Percentiles rank a stretch among this genome's conserved stretches.
These are phyloP conservation scores for Phoma sp. DNA, from an alignment of 2,329 filamentous ascomycete species.

Conservation along the genomic window DNA sequence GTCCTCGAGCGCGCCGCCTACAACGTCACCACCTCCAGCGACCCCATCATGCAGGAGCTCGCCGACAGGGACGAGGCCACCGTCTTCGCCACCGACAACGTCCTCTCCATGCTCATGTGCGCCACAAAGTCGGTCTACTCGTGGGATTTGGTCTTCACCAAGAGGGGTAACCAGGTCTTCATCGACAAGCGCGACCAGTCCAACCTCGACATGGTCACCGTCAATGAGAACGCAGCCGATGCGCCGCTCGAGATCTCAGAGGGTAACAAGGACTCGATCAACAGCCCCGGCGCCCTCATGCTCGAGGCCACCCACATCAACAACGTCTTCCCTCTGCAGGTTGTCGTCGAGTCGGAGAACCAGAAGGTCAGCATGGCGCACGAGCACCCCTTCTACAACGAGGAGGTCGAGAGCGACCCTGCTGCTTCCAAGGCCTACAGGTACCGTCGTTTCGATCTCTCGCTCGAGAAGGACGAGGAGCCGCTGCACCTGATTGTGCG, in stretches of 20 bases:
- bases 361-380: conserved; percentile 83
- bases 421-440: conserved; percentile 97
- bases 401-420: conserved; percentile 89
- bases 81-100: conserved; percentile 95
- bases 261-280: conserved; percentile 91
- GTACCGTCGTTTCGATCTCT: conserved; percentile 96
- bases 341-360: conserved; percentile 80
- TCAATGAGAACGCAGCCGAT: conserved; percentile 98
- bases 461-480: conserved; percentile 87
- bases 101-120: conserved; percentile 99
- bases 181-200: conserved; percentile 98
- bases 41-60: conserved; percentile 95
- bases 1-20: conserved; percentile 94
- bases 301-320: conserved; percentile 99
- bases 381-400: conserved; percentile 97
- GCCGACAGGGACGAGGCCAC: conserved; percentile 95
- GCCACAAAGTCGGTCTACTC: conserved; percentile 95
- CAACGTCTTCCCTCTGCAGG: conserved; percentile 98
- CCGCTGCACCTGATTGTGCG: conserved; percentile 92
- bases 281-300: conserved; percentile 90
- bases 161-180: conserved; percentile 96
- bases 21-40: conserved; percentile 95
- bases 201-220: conserved; percentile 94
- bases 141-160: conserved; percentile 95
- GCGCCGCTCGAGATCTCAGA: conserved; percentile 90